Evolutionary conservation across 176 grass and related monocot genomes (phyloP).

Genomic region (Avena sativa): DNA sequence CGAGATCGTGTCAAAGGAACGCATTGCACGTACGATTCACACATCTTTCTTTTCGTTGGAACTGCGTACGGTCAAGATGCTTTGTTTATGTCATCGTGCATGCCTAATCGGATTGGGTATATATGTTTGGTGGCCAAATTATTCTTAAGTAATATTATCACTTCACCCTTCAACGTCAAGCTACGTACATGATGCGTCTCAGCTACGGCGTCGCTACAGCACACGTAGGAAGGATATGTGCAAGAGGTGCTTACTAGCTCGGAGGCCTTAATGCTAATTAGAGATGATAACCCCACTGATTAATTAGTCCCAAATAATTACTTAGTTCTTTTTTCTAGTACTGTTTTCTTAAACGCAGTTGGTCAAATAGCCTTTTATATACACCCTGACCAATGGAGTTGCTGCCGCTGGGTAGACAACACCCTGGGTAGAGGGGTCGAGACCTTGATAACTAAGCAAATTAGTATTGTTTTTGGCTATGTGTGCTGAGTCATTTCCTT

Average conservation of each 20-base stretch:
- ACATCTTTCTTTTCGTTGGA: slow-evolving; percentile 3
- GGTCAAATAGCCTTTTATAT: slow-evolving; percentile 43
- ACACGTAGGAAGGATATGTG: neutral
- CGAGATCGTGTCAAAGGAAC: neutral
- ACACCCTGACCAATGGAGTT: slow-evolving; percentile 43
- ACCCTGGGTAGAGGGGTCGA: slow-evolving; percentile 38
- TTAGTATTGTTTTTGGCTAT: slow-evolving; percentile 20
- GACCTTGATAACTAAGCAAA: slow-evolving; percentile 29
- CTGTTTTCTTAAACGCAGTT: slow-evolving; percentile 6
- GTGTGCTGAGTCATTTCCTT: slow-evolving; percentile 36
- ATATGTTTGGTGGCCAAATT: slow-evolving; percentile 47
- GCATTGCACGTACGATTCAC: slow-evolving; percentile 27
- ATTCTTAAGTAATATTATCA: slow-evolving; percentile 40
- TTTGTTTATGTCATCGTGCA: slow-evolving; percentile 24
- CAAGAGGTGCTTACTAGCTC: neutral
- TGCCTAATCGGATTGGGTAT: slow-evolving; percentile 37
- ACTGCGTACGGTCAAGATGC: neutral
- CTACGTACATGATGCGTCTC: neutral
- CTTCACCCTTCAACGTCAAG: slow-evolving; percentile 9
- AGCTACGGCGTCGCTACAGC: neutral
- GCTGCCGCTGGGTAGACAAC: slow-evolving; percentile 48
- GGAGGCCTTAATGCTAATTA: neutral
- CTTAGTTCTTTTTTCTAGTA: neutral
- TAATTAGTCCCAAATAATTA: neutral
- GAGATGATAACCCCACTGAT: neutral